A percentile compares a stretch with the other conserved stretches of the same genome.
Evolutionary conservation across 2,329 filamentous ascomycete genomes (phyloP).

Genomic region (Calonectria henricotiae): DNA sequence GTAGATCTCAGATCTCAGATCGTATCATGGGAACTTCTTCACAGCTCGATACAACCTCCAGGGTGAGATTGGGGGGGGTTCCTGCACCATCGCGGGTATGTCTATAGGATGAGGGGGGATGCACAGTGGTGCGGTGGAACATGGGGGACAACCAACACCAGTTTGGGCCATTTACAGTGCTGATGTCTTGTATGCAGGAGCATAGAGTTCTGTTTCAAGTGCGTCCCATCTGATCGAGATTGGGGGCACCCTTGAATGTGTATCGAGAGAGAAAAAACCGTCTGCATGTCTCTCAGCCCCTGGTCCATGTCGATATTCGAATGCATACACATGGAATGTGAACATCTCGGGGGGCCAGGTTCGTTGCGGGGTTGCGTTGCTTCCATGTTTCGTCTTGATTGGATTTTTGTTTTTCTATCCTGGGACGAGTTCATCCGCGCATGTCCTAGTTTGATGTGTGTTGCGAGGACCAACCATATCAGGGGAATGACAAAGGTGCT

Average conservation of each 20-base stretch:
- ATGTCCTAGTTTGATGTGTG: constrained; percentile 13
- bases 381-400: background rate
- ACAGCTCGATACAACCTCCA: constrained; percentile 10
- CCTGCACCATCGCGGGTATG: constrained; percentile 17
- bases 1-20: constrained; percentile 24
- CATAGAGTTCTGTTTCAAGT: constrained; percentile 10
- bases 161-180: constrained; percentile 3
- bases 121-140: constrained; percentile 12
- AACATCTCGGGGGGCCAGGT: background rate
- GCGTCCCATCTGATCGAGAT: constrained; percentile 16
- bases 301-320: constrained; percentile 2
- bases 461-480: constrained; percentile 14
- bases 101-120: background rate
- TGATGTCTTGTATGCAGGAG: constrained; percentile 11
- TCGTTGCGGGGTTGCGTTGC: background rate
- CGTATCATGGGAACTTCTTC: background rate
- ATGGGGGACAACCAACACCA: background rate
- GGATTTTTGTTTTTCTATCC: constrained; percentile 1
- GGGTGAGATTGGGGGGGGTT: background rate
- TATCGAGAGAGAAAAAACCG: background rate
- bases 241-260: constrained; percentile 6
- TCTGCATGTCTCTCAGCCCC: constrained; percentile 17
- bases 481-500: background rate
- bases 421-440: background rate
- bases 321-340: too few species aligned